A percentile compares a stretch with the other conserved stretches of the same genome.
Evolutionary conservation across 306 rosid genomes (phyloP).

Genomic region (Prosopis cineraria): DNA sequence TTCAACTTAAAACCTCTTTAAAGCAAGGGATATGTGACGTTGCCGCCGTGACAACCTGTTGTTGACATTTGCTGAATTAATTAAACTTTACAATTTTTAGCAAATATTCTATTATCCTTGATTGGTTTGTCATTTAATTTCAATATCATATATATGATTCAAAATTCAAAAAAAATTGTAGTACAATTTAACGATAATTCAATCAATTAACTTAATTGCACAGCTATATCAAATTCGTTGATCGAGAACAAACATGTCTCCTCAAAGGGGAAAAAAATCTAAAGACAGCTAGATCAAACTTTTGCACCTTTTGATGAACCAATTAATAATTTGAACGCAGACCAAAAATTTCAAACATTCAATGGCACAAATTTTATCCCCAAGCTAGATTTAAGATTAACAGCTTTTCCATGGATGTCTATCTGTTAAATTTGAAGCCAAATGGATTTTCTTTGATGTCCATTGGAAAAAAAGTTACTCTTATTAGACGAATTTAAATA

Average conservation of each 20-base stretch:
- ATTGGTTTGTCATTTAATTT: no score
- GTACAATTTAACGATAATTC: neutral
- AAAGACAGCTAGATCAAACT: slow-evolving; percentile 35
- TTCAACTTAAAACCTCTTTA: no score
- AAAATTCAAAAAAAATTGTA: neutral
- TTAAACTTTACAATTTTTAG: no score
- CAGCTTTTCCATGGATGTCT: no score
- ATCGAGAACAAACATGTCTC: slow-evolving; percentile 28
- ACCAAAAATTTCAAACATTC: neutral
- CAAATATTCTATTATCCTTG: no score
- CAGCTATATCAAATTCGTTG: neutral
- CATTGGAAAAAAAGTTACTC: no score
- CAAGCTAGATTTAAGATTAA: no score
- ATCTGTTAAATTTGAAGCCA: neutral
- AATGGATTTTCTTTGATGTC: neutral
- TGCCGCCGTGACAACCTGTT: no score
- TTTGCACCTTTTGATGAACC: slow-evolving; percentile 30
- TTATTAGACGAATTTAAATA: no score
- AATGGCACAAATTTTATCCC: neutral
- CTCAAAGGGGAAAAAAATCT: slow-evolving; percentile 27
- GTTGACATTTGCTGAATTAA: no score
- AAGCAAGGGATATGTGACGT: no score
- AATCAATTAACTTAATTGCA: neutral
- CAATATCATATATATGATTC: no score
- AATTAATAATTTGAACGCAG: slow-evolving; percentile 29